Conservation (phyloP, 768 basidiomycete genomes). For the Pluteus cervinus region DNA sequence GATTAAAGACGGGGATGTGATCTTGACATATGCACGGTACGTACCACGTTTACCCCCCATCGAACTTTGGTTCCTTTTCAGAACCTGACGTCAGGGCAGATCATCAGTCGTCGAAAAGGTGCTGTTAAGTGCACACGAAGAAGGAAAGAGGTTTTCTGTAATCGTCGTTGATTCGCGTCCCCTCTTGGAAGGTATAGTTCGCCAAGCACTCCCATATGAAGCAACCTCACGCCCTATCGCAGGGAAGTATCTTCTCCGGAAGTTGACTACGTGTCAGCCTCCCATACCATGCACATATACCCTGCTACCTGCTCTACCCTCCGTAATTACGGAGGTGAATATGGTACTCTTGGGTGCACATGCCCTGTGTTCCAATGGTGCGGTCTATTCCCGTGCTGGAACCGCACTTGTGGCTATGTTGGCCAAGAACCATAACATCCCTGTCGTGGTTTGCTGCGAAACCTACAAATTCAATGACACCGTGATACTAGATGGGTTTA, state of each 20-base stretch:
- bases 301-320: conserved; percentile 79
- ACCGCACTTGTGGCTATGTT: conserved; percentile 97
- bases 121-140: conserved; percentile 66
- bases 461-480: conserved; percentile 97
- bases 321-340: conserved; percentile 74
- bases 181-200: conserved; percentile 91
- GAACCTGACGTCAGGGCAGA: conserved; percentile 31
- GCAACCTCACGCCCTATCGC: neutral
- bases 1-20: conserved; percentile 90
- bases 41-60: conserved; percentile 9
- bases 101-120: conserved; percentile 94
- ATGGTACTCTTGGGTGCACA: conserved; percentile 91
- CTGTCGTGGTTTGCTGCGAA: conserved; percentile 95
- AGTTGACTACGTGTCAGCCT: conserved; percentile 50
- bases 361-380: conserved; percentile 90
- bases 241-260: conserved; percentile 78
- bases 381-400: conserved; percentile 89
- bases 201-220: too few species aligned
- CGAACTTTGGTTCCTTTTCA: neutral
- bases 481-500: conserved; percentile 89
- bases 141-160: conserved; percentile 79
- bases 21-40: conserved; percentile 90
- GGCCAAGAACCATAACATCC: conserved; percentile 82
- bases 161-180: conserved; percentile 95
- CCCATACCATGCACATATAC: conserved; percentile 86